Evolutionary conservation across 257 asterid genomes (phyloP).

Genomic region (Handroanthus guayacan): DNA sequence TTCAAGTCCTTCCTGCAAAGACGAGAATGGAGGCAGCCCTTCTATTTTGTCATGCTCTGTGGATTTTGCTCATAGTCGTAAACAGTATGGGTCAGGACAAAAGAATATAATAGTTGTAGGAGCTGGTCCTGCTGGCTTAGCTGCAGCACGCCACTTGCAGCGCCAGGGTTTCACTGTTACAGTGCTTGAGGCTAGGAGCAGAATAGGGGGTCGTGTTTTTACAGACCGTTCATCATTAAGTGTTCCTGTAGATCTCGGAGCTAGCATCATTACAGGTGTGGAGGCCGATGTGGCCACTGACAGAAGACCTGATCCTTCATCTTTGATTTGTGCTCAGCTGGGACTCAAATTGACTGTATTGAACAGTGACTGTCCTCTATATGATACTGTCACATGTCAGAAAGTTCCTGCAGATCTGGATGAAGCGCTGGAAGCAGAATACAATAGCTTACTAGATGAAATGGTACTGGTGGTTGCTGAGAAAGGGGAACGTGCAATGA

Average conservation of each 20-base stretch:
- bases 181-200: conserved; percentile 91
- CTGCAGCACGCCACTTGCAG: conserved; percentile 97
- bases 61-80: conserved; percentile 35
- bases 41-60: conserved; percentile 37
- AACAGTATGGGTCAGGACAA: conserved; percentile 45
- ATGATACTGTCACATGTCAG: conserved; percentile 82
- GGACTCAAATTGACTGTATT: conserved; percentile 93
- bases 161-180: conserved; percentile 90
- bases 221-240: conserved; percentile 88
- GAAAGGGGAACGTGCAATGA: conserved; percentile 83
- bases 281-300: conserved; percentile 99
- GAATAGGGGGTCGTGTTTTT: conserved; percentile 97
- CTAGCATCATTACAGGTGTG: conserved; percentile 98
- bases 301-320: conserved; percentile 98
- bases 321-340: conserved; percentile 92
- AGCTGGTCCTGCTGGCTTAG: conserved; percentile 99
- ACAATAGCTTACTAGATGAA: conserved; percentile 91
- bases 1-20: conserved; percentile 44
- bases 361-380: conserved; percentile 97
- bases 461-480: conserved; percentile 89
- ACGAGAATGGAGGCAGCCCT: conserved; percentile 46
- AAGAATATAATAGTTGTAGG: conserved; percentile 81
- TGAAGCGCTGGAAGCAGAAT: conserved; percentile 92
- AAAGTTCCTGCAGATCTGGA: conserved; percentile 90
- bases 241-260: conserved; percentile 99